Percentiles rank a stretch among this genome's conserved stretches.
Evolutionary conservation across 202 grass and related monocot species (phyloP).

Genomic region (Eragrostis tef): DNA sequence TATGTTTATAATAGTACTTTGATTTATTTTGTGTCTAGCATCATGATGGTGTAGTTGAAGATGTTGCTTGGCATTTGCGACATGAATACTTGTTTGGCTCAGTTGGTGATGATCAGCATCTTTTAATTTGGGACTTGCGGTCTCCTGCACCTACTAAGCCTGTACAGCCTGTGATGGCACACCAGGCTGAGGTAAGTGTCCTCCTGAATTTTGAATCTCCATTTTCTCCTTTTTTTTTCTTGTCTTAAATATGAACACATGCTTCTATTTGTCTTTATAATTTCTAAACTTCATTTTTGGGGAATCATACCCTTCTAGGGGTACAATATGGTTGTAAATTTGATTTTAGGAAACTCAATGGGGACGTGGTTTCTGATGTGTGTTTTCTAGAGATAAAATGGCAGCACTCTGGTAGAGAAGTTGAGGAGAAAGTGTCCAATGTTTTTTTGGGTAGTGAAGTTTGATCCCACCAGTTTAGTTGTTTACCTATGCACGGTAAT

Average conservation of each 20-base stretch:
- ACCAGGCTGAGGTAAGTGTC: slow-evolving; percentile 87
- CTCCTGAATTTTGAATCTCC: slow-evolving; percentile 24
- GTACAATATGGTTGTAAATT: too few species aligned
- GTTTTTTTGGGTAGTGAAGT: too few species aligned
- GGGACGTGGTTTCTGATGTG: too few species aligned
- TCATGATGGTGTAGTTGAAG: slow-evolving; percentile 96
- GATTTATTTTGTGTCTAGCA: slow-evolving; percentile 50
- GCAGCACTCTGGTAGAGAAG: too few species aligned
- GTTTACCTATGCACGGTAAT: neutral
- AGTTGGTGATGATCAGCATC: slow-evolving; percentile 84
- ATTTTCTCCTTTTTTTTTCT: neutral
- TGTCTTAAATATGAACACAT: neutral
- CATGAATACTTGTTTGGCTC: slow-evolving; percentile 94
- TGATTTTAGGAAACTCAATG: too few species aligned
- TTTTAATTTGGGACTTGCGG: slow-evolving; percentile 86
- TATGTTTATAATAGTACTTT: slow-evolving; percentile 22
- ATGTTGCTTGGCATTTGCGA: slow-evolving; percentile 97
- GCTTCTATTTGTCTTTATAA: neutral
- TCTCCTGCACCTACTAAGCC: slow-evolving; percentile 63
- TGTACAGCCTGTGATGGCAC: slow-evolving; percentile 76
- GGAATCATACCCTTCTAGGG: neutral
- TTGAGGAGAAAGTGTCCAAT: too few species aligned
- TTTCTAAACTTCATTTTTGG: neutral
- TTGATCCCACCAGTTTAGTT: too few species aligned
- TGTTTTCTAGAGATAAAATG: too few species aligned